A percentile compares a stretch with the other conserved stretches of the same genome.
These are phyloP conservation scores for Bimuria novae-zelandiae DNA, from an alignment of 2,329 filamentous ascomycete species.

Conservation along the genomic window DNA sequence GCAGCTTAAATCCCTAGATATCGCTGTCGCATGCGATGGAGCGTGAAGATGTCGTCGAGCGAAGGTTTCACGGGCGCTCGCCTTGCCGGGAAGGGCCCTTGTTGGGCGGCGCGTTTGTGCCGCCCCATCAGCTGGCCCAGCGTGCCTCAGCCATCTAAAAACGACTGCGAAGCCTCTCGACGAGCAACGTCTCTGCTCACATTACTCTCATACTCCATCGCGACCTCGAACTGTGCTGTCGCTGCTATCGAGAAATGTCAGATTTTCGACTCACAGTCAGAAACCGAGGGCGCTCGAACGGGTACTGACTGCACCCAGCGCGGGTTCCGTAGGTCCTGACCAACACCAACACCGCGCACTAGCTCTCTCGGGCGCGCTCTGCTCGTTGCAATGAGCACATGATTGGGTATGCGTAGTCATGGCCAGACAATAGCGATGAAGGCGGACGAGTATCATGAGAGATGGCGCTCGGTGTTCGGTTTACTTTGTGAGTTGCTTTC, in stretches of 20 bases:
- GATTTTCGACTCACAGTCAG: not conserved
- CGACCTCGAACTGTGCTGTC: too few species aligned
- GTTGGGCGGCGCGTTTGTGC: too few species aligned
- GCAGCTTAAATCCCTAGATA: too few species aligned
- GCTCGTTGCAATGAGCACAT: not conserved
- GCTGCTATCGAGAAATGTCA: not conserved
- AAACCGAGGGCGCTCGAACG: not conserved
- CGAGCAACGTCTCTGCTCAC: too few species aligned
- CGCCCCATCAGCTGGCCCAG: too few species aligned
- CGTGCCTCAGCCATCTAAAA: too few species aligned
- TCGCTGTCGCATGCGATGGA: too few species aligned
- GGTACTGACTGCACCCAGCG: not conserved
- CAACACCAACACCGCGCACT: constrained; percentile 3
- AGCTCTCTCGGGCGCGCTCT: not conserved
- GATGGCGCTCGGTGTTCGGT: not conserved
- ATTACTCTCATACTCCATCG: too few species aligned
- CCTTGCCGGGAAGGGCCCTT: too few species aligned
- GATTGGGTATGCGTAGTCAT: not conserved
- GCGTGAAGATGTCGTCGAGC: too few species aligned
- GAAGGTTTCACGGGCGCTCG: too few species aligned
- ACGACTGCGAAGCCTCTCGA: too few species aligned
- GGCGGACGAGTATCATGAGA: not conserved
- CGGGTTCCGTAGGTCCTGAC: not conserved
- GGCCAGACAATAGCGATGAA: not conserved
- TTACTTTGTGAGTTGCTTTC: not conserved